phyloP scores from a whole-genome alignment of 2,329 filamentous ascomycete species.

The Cladosporium sp. region DNA sequence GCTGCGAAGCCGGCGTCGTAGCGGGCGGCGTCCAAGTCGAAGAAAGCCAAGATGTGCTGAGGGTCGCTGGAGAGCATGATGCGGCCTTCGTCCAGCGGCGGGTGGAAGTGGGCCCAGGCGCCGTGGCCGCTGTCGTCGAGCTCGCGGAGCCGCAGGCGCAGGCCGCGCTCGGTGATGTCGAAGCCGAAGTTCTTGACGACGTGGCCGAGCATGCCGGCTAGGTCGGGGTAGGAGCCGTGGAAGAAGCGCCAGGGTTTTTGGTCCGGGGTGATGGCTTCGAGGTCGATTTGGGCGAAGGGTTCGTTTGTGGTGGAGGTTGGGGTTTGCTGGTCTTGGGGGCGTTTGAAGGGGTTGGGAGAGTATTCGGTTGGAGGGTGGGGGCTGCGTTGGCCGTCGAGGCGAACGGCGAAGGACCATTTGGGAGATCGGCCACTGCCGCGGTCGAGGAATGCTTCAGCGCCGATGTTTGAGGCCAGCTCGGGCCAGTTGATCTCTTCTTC shows the following conservation, averaged over 20 bases:
- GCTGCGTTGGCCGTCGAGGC: conserved; percentile 14
- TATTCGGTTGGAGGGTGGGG: conserved; percentile 12
- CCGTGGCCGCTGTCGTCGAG: conserved; percentile 55
- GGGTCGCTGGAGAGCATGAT: conserved; percentile 51
- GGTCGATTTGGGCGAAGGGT: conserved; percentile 59
- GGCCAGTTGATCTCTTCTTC: conserved; percentile 18
- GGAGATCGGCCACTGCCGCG: conserved; percentile 9
- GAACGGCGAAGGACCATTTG: conserved; percentile 21
- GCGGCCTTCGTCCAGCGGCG: conserved; percentile 1
- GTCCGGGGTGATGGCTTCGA: conserved; percentile 48
- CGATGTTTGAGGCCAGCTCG: conserved; percentile 38
- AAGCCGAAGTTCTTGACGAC: conserved; percentile 61
- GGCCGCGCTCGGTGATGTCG: conserved; percentile 55
- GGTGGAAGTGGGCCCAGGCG: conserved; percentile 10
- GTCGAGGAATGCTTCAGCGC: conserved; percentile 34
- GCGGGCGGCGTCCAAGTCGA: conserved; percentile 49
- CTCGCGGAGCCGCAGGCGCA: conserved; percentile 62
- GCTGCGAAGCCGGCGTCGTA: conserved; percentile 53
- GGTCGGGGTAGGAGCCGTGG: conserved; percentile 65
- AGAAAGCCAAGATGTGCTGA: conserved; percentile 51
- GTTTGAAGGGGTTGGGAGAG: conserved; percentile 7
- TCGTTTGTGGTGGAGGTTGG: conserved; percentile 13
- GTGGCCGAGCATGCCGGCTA: conserved; percentile 60
- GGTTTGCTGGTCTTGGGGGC: conserved; percentile 3
- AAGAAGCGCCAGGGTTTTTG: conserved; percentile 58